Base-by-base conservation (phyloP, 805 yeast species). In the Saccharomycopsis malanga region DNA sequence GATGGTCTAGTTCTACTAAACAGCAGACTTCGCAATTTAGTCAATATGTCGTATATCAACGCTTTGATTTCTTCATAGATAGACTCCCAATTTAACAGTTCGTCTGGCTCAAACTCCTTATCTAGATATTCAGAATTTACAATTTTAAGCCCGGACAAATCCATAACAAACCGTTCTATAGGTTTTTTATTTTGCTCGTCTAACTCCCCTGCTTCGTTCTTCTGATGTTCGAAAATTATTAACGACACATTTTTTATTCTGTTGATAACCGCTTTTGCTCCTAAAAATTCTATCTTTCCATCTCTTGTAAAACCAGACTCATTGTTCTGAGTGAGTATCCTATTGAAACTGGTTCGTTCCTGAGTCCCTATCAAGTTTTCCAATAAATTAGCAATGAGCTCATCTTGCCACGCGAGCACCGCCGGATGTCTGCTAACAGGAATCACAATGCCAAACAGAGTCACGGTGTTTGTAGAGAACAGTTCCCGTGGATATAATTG, bases 351-450 rank as follows among this genome's bases (percentile, higher is more conserved):
- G 20, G 48, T 15, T 15, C 4, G 38, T 14, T 34, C 43, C 36
- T 41, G 50, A 23, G 22, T 29, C n/a, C 9, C 6, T 5, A 50
- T 18, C 17, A 47, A 27, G 7, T n/a, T 23, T 22, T 42, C 45
- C 29, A 51, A 44, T 12, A 48, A 23, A 17, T 42, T 34, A 10
- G 30, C 42, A 3, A 51, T 34, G 2, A 51, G 36, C 25, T 34
- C 35, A 14, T 51, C 47, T 27, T 51, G 52, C 52, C 52, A 51
- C 10, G 20, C 27, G 14, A 45, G 24, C 15, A 51, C 52, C 27
- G 38, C 42, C 3, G 49, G 52, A 42, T 51, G 48, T 24, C 54
- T 35, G 37, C 34, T 42, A 20, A 48, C 34, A 9, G 54, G 54
- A n/a, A 51, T 50, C 5, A 37, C 21, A 4, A 48, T 21, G 23